phyloP scores from a whole-genome alignment of 371 early-diverging fungal species.

The Encephalitozoon hellem region DNA sequence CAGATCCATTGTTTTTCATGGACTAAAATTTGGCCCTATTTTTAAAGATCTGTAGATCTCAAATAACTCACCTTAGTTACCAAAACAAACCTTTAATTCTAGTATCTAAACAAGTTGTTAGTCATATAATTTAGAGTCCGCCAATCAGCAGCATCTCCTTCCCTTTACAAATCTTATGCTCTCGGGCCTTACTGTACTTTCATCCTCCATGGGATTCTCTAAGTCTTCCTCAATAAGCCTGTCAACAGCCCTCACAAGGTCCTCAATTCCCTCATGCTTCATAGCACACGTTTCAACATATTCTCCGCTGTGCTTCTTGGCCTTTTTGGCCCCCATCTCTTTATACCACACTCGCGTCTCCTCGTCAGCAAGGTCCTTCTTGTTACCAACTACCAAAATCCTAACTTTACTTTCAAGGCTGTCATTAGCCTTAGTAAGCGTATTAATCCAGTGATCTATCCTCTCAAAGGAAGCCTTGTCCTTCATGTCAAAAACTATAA shows the following conservation, averaged over 20 bases:
- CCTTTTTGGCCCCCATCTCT: conserved; percentile 38
- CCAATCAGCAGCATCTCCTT: background rate
- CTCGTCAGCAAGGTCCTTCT: conserved; percentile 83
- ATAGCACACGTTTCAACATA: conserved; percentile 58
- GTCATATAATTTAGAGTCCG: background rate
- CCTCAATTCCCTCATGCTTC: conserved; percentile 52
- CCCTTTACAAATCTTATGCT: background rate
- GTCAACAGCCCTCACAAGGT: conserved; percentile 39
- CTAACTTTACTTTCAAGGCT: conserved; percentile 69
- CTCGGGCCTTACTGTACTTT: conserved; percentile 5
- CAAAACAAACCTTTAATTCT: conserved; percentile 5
- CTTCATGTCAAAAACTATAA: conserved; percentile 68
- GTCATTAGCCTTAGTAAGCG: conserved; percentile 87
- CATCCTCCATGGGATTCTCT: conserved; percentile 29
- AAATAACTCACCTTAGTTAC: background rate
- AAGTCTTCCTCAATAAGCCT: conserved; percentile 47
- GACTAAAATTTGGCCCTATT: conserved; percentile 5
- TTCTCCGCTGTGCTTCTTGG: conserved; percentile 42
- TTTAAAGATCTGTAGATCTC: background rate
- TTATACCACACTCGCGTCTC: background rate
- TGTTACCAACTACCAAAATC: conserved; percentile 95
- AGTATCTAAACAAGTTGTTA: background rate
- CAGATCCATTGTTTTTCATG: conserved; percentile 2
- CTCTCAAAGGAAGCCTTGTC: conserved; percentile 61
- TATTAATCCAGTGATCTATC: conserved; percentile 92